Evolutionary conservation across 139 green algal genomes (phyloP).

Genomic region (Chlorella sp.): DNA sequence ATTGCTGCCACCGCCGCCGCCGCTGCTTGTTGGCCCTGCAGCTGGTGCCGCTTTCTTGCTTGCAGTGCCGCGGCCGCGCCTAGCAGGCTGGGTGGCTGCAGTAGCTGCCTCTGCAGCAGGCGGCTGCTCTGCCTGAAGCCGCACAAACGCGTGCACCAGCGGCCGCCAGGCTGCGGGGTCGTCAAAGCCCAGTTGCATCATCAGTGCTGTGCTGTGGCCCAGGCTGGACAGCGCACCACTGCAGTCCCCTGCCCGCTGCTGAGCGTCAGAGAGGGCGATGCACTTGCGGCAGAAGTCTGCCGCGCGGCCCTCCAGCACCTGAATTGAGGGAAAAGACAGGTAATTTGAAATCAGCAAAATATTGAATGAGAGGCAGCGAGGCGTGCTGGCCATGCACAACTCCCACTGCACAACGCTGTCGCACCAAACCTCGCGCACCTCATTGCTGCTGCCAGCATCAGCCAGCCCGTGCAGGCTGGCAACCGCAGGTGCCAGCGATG

Average conservation of each 20-base stretch:
- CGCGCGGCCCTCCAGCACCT: background rate
- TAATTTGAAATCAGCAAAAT: too few relatives aligned
- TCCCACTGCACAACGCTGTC: too few relatives aligned
- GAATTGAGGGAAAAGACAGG: background rate
- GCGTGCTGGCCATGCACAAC: too few relatives aligned
- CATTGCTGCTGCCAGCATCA: background rate
- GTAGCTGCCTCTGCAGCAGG: background rate
- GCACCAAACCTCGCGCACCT: too few relatives aligned
- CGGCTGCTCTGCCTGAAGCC: background rate
- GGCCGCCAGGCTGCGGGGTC: conserved; percentile 11
- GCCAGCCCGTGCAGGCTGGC: background rate
- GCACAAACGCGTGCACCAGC: conserved; percentile 21
- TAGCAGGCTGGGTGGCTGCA: background rate
- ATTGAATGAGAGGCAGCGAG: too few relatives aligned
- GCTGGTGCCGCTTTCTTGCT: background rate
- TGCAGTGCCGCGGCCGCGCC: background rate
- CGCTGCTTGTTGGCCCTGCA: background rate
- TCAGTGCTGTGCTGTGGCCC: background rate
- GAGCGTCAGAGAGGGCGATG: conserved; percentile 7
- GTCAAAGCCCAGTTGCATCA: conserved; percentile 15
- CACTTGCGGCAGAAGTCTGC: conserved; percentile 7
- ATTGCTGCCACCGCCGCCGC: background rate
- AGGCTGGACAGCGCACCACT: background rate
- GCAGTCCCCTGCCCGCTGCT: conserved; percentile 4
- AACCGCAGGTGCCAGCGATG: background rate